These are phyloP conservation scores for Magnolia officinalis DNA, from an alignment of 164 flowering plant genomes.

Conservation along the genomic window DNA sequence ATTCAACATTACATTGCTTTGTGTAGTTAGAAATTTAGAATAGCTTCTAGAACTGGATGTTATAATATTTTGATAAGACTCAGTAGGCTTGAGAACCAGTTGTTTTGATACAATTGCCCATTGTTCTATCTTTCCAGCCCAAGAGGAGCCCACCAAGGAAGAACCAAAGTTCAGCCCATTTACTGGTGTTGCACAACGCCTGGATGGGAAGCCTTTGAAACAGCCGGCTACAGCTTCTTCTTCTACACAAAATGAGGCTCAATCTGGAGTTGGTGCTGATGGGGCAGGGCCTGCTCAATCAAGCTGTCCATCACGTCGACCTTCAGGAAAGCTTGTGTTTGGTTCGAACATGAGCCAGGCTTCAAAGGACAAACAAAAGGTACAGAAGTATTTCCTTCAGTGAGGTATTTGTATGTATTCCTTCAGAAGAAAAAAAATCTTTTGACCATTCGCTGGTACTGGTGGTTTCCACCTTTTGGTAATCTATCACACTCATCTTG, in stretches of 20 bases:
- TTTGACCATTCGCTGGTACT: no score
- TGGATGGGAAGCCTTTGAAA: constrained; percentile 5
- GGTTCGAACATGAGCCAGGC: neutral
- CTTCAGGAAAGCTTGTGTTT: constrained; percentile 3
- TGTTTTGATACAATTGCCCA: neutral
- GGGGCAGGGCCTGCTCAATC: neutral
- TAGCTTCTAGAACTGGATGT: no score
- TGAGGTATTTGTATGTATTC: neutral
- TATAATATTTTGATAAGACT: no score
- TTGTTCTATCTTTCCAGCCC: constrained; percentile 1
- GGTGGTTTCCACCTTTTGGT: no score
- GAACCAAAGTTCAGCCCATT: constrained; percentile 3
- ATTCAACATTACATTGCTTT: no score
- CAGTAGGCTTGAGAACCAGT: neutral
- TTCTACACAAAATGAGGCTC: neutral
- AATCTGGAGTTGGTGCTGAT: neutral
- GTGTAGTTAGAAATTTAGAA: no score
- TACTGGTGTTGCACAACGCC: neutral
- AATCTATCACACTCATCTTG: no score
- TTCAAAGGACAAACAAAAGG: neutral
- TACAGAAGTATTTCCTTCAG: neutral
- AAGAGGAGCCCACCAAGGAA: constrained; percentile 1
- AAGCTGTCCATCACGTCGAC: neutral
- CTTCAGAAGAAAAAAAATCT: neutral
- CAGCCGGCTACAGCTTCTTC: neutral